These are phyloP conservation scores for Elsinoe ampelina DNA, from an alignment of 2,329 filamentous ascomycete genomes.

Conservation along the genomic window DNA sequence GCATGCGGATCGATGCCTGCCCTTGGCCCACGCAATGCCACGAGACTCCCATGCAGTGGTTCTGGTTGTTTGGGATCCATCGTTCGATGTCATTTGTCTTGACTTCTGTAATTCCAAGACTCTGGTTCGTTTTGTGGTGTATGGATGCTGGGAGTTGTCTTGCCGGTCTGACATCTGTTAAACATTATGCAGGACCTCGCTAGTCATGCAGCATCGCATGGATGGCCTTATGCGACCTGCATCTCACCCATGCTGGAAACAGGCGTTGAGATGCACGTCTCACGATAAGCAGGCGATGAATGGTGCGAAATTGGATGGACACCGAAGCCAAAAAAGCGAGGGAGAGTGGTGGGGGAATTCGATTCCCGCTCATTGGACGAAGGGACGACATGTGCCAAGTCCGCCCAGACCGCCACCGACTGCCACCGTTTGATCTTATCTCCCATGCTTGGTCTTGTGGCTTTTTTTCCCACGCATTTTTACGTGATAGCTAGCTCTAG, in stretches of 20 bases:
- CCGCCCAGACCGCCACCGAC: neutral
- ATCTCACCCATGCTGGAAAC: neutral
- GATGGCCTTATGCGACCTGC: neutral
- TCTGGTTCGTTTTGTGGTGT: too few relatives aligned
- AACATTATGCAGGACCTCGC: neutral
- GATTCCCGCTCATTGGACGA: too few relatives aligned
- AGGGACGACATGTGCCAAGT: neutral
- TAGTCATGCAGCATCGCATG: conserved; percentile 1
- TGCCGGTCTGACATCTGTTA: neutral
- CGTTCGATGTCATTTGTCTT: neutral
- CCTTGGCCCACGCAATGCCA: conserved; percentile 12
- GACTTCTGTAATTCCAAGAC: neutral
- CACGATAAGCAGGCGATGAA: conserved; percentile 1
- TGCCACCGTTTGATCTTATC: neutral
- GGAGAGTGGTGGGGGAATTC: neutral
- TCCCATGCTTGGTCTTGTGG: neutral
- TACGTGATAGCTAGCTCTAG: neutral
- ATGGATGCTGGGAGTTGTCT: neutral
- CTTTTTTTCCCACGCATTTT: too few relatives aligned
- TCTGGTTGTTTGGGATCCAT: neutral
- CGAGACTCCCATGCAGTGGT: neutral
- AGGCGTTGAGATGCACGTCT: neutral
- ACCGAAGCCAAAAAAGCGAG: neutral
- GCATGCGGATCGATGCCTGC: conserved; percentile 4
- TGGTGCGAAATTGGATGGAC: neutral